These are phyloP conservation scores for Aspergillus leporis DNA, from an alignment of 495 filamentous ascomycete genomes.

Conservation along the genomic window DNA sequence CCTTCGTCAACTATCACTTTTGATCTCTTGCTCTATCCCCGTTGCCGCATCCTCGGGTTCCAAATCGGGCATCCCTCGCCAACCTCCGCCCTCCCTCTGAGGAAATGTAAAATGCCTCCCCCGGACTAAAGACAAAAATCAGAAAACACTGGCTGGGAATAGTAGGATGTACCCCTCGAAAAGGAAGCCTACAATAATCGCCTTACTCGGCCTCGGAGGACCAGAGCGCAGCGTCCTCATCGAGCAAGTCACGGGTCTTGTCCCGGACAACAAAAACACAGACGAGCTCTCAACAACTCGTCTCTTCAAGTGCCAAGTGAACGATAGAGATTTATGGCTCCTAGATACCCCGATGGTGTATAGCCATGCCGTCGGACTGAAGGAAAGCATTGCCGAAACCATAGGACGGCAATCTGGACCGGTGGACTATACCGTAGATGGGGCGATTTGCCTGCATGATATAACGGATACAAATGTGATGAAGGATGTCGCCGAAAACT, in stretches of 20 bases:
- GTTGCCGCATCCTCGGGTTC: background rate
- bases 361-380: background rate
- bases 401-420: background rate
- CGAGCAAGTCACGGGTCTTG: background rate
- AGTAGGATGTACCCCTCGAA: background rate
- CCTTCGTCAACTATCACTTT: no score
- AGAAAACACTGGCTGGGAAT: background rate
- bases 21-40: background rate
- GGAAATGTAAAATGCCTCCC: background rate
- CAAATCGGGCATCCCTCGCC: background rate
- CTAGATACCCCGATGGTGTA: background rate
- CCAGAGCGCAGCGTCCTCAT: background rate
- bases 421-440: background rate
- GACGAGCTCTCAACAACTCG: background rate
- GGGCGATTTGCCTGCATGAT: background rate
- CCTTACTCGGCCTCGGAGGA: background rate
- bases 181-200: background rate
- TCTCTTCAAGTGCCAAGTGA: background rate
- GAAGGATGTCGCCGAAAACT: background rate
- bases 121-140: background rate
- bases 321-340: background rate
- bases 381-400: background rate
- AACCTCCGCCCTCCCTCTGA: background rate
- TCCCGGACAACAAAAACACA: background rate
- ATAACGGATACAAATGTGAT: background rate